Evolutionary conservation across 495 filamentous ascomycete genomes (phyloP).

Genomic region (Penicillium subrubescens): DNA sequence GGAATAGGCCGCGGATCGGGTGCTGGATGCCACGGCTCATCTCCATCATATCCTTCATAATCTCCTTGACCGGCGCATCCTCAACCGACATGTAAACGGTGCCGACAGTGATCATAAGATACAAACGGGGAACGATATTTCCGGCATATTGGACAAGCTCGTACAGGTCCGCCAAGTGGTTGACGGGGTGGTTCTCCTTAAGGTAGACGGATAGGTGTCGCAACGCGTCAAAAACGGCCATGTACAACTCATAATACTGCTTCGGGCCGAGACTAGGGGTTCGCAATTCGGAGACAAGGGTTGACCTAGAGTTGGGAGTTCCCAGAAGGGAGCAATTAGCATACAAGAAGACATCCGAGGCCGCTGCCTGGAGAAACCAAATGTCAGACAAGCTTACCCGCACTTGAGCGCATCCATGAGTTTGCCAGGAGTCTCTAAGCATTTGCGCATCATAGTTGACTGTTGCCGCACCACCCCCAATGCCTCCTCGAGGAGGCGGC

Average conservation of each 20-base stretch:
- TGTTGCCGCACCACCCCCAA: constrained; percentile 95
- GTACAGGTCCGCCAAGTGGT: constrained; percentile 97
- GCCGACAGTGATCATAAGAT: constrained; percentile 98
- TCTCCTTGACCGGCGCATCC: constrained; percentile 97
- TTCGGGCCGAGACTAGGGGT: constrained; percentile 95
- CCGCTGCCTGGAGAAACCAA: constrained; percentile 39
- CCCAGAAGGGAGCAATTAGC: constrained; percentile 17
- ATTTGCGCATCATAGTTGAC: constrained; percentile 93
- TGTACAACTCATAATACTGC: constrained; percentile 99
- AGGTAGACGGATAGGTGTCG: constrained; percentile 96
- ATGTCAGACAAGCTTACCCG: constrained; percentile 64
- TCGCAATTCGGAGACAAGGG: constrained; percentile 93
- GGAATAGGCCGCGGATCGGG: constrained; percentile 88
- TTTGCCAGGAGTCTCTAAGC: constrained; percentile 95
- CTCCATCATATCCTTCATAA: constrained; percentile 99
- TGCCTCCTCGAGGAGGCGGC: constrained; percentile 93
- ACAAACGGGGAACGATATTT: constrained; percentile 94
- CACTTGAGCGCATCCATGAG: constrained; percentile 99
- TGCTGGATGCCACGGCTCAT: constrained; percentile 99
- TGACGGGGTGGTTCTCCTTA: constrained; percentile 94
- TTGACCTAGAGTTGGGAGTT: constrained; percentile 65
- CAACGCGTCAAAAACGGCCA: constrained; percentile 97
- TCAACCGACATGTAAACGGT: constrained; percentile 99
- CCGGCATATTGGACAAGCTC: constrained; percentile 99
- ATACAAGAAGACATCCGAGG: constrained; percentile 14